Evolutionary conservation across 164 flowering plant genomes (phyloP).

Genomic region (Pachysandra terminalis): DNA sequence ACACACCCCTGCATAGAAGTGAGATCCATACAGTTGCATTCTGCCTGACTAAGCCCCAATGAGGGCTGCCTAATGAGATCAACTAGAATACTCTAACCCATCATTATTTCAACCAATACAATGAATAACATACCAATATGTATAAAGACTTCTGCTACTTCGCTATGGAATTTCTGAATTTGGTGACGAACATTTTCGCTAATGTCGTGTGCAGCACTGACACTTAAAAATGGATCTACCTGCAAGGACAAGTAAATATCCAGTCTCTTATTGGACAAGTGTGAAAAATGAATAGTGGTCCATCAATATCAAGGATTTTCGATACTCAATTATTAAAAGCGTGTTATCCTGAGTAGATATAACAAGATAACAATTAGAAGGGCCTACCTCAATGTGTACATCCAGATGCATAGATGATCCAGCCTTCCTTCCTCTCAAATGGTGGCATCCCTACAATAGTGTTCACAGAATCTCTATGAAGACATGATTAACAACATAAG

Average conservation of each 20-base stretch:
- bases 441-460: constrained; percentile 72
- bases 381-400: constrained; percentile 78
- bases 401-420: constrained; percentile 90
- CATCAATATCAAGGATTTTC: not conserved
- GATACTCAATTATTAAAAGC: not conserved
- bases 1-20: too few relatives aligned
- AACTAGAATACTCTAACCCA: not conserved
- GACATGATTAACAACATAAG: not conserved
- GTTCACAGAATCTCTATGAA: not conserved
- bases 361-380: not conserved
- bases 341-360: not conserved
- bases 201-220: constrained; percentile 84
- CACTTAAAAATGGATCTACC: constrained; percentile 95
- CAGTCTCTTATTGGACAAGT: not conserved
- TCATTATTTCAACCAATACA: not conserved
- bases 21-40: too few relatives aligned
- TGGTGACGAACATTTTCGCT: constrained; percentile 77
- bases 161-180: constrained; percentile 61
- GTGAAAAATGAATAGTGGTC: not conserved
- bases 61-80: not conserved
- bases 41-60: too few relatives aligned
- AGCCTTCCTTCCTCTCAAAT: constrained; percentile 87
- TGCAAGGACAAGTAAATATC: constrained; percentile 24
- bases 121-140: constrained; percentile 65
- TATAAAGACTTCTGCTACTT: constrained; percentile 88